Conservation (phyloP, 257 asterid genomes). For the Solanum dulcamara region DNA sequence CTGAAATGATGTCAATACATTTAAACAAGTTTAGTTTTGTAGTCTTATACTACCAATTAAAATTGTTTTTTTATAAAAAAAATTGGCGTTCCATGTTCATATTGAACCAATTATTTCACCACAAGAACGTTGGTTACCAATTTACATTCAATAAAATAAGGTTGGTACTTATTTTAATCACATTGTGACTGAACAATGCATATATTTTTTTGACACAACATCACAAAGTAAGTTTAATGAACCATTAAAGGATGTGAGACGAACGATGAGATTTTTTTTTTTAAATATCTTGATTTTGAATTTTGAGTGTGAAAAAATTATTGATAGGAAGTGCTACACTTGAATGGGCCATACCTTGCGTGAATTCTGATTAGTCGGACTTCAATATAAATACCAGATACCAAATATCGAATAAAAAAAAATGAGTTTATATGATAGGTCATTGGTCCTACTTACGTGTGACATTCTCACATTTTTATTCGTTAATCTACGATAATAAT, state of each 20-base stretch:
- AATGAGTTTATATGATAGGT: neutral
- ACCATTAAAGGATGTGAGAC: no score
- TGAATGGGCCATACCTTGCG: accelerated
- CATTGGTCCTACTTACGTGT: neutral
- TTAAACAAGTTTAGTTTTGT: no score
- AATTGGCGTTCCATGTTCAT: no score
- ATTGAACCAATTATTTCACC: no score
- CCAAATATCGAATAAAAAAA: neutral
- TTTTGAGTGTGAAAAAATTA: neutral
- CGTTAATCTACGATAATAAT: no score
- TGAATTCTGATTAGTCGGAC: neutral
- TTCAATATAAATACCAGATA: neutral
- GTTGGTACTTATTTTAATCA: neutral
- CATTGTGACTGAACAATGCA: neutral
- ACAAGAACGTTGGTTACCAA: neutral
- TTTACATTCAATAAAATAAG: neutral
- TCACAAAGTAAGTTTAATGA: neutral
- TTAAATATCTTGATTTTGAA: neutral
- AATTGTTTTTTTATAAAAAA: no score
- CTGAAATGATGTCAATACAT: no score
- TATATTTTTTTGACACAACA: neutral
- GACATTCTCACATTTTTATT: no score
- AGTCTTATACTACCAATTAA: neutral
- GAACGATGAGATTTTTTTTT: no score
- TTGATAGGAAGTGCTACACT: neutral